These are phyloP conservation scores for Artomyces pyxidatus DNA, from an alignment of 768 basidiomycete genomes.

Conservation along the genomic window DNA sequence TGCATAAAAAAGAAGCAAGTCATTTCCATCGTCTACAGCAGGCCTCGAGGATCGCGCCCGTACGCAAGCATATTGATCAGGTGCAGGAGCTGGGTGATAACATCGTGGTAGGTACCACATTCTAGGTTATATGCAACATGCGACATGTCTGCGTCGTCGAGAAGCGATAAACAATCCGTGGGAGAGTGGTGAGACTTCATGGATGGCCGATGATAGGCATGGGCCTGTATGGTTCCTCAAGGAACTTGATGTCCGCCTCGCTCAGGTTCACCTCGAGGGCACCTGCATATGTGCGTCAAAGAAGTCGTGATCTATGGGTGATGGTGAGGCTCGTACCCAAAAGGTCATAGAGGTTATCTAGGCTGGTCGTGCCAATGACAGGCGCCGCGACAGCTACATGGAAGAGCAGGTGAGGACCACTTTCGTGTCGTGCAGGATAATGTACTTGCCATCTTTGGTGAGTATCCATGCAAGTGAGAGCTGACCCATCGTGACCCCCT, in stretches of 20 bases:
- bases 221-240: conserved; percentile 2
- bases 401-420: background rate
- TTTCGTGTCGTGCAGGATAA: background rate
- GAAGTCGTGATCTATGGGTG: background rate
- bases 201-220: background rate
- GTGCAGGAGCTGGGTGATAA: too few species aligned
- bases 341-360: background rate
- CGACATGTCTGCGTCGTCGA: too few species aligned
- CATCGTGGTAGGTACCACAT: too few species aligned
- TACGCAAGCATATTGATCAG: too few species aligned
- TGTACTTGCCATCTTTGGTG: conserved; percentile 10
- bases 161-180: too few species aligned
- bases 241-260: conserved; percentile 1
- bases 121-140: too few species aligned
- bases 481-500: conserved; percentile 27
- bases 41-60: too few species aligned
- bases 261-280: conserved; percentile 1
- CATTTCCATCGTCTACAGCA: too few species aligned
- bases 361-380: background rate
- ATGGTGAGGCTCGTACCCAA: background rate
- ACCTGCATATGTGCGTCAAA: background rate
- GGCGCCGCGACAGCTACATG: background rate
- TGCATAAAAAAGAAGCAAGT: too few species aligned
- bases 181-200: too few species aligned
- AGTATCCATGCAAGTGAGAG: conserved; percentile 28